phyloP scores from a whole-genome alignment of 495 filamentous ascomycete genomes.

The Thozetella sp. region DNA sequence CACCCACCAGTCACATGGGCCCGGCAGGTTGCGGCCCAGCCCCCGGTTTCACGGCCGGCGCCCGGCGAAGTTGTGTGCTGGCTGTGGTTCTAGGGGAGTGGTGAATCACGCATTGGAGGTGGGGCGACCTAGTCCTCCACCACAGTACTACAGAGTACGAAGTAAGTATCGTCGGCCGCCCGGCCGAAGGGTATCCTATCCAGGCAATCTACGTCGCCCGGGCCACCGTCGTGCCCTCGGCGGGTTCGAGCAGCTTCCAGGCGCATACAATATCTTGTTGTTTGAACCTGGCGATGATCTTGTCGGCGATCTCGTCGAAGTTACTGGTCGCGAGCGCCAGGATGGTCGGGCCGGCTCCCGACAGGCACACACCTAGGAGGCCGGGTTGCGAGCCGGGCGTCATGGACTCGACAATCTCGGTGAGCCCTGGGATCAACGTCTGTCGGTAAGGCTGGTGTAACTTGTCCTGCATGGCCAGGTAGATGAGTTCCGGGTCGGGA shows the following conservation, averaged over 20 bases:
- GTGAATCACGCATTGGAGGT: too few relatives aligned
- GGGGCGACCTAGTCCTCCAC: not conserved
- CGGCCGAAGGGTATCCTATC: not conserved
- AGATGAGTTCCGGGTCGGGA: slow-evolving; percentile 91
- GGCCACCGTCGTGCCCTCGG: slow-evolving; percentile 75
- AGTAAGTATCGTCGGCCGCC: not conserved
- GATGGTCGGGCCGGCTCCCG: slow-evolving; percentile 92
- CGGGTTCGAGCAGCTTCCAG: slow-evolving; percentile 88
- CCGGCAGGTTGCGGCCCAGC: not conserved
- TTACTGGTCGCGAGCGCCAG: slow-evolving; percentile 86
- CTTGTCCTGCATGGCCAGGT: slow-evolving; percentile 96
- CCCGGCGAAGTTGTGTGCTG: too few relatives aligned
- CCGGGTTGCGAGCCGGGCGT: slow-evolving; percentile 84
- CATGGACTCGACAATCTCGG: slow-evolving; percentile 86
- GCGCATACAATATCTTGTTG: slow-evolving; percentile 67
- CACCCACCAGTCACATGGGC: not conserved
- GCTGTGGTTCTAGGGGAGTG: too few relatives aligned
- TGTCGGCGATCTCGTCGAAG: slow-evolving; percentile 80
- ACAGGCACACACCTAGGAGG: slow-evolving; percentile 88
- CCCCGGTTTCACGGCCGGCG: not conserved
- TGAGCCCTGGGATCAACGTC: slow-evolving; percentile 84
- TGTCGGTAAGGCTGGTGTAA: slow-evolving; percentile 94
- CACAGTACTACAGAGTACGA: not conserved
- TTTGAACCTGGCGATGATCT: slow-evolving; percentile 70
- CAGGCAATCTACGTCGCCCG: slow-evolving; percentile 9